Evolutionary conservation across 2,329 filamentous ascomycete species (phyloP).

Genomic region (Cytospora chrysosperma): DNA sequence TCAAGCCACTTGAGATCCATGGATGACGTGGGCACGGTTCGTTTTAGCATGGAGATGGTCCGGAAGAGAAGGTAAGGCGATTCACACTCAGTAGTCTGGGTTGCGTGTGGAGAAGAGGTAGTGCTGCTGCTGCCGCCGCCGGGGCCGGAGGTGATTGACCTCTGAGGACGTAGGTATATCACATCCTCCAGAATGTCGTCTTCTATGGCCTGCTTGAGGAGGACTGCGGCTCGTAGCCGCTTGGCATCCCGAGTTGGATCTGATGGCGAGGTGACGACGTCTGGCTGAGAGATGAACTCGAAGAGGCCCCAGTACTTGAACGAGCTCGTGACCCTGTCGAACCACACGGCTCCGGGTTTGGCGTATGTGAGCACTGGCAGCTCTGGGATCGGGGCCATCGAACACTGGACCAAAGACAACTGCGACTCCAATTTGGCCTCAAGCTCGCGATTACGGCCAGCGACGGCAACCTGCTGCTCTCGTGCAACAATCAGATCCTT

Average conservation of each 20-base stretch:
- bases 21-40: conserved; percentile 11
- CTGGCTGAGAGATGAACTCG: conserved; percentile 18
- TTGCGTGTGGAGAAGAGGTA: neutral
- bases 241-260: conserved; percentile 2
- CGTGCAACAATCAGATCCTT: neutral
- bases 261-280: neutral
- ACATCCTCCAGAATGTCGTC: conserved; percentile 23
- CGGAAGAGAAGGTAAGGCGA: conserved; percentile 17
- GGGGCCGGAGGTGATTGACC: neutral
- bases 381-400: conserved; percentile 8
- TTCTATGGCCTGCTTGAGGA: conserved; percentile 20
- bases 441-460: conserved; percentile 2
- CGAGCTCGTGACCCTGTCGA: conserved; percentile 13
- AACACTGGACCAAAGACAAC: neutral
- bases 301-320: conserved; percentile 21
- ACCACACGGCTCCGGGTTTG: conserved; percentile 14
- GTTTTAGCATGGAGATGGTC: conserved; percentile 11
- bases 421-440: neutral
- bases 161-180: conserved; percentile 12
- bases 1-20: conserved; percentile 18
- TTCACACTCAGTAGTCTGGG: conserved; percentile 6
- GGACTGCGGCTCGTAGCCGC: conserved; percentile 12
- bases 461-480: conserved; percentile 1
- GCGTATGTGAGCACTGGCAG: conserved; percentile 16
- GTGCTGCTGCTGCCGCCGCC: neutral